Conservation (phyloP, 2,329 filamentous ascomycete genomes). For the Nigrograna mackinnonii region DNA sequence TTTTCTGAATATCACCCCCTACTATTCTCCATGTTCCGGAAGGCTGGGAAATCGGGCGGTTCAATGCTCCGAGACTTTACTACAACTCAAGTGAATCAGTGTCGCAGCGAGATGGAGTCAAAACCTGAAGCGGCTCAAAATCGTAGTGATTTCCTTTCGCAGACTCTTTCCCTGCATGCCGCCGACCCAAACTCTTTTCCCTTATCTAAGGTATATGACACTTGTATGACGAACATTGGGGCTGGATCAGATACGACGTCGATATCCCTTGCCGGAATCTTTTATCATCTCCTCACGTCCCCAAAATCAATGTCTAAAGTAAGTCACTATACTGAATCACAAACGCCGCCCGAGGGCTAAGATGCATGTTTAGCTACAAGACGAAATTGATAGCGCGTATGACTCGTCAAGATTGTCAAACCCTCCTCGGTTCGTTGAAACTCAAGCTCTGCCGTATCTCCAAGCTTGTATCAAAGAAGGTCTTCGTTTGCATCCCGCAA, state of each 20-base stretch:
- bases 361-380: neutral
- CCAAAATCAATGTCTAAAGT: no score
- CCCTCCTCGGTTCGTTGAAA: neutral
- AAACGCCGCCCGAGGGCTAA: no score
- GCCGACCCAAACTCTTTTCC: neutral
- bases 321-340: no score
- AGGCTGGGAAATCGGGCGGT: neutral
- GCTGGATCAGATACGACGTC: neutral
- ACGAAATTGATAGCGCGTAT: neutral
- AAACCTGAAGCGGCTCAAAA: neutral
- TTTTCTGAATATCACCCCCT: neutral
- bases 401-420: no score
- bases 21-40: neutral
- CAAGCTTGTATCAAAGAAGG: slow-evolving; percentile 50
- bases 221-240: neutral
- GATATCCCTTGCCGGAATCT: neutral
- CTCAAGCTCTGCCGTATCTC: slow-evolving; percentile 35
- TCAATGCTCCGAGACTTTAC: neutral
- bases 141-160: neutral
- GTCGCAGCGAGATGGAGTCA: neutral
- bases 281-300: neutral
- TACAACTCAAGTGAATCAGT: neutral
- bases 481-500: slow-evolving; percentile 47
- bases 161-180: neutral
- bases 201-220: neutral